Evolutionary conservation across 768 basidiomycete species (phyloP).

Genomic region (Daedalea quercina): DNA sequence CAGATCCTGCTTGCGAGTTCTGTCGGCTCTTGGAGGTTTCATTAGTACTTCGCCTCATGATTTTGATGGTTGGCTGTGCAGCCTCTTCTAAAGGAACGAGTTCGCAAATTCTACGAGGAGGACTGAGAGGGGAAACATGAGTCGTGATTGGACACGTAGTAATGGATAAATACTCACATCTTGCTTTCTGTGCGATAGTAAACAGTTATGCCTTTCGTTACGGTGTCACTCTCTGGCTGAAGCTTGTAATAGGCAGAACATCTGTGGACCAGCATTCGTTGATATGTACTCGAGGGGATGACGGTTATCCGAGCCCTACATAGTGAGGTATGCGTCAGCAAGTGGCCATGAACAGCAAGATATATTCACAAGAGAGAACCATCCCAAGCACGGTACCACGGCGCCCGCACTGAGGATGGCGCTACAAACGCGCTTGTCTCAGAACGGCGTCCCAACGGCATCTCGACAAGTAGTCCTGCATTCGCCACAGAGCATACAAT

Average conservation of each 20-base stretch:
- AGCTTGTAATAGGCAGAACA: slow-evolving; percentile 79
- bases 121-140: slow-evolving; percentile 36
- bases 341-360: too few species aligned
- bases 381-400: too few species aligned
- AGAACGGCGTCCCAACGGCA: too few species aligned
- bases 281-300: slow-evolving; percentile 69
- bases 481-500: too few species aligned
- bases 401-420: too few species aligned
- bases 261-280: slow-evolving; percentile 79
- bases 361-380: too few species aligned
- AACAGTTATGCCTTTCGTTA: slow-evolving; percentile 58
- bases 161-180: slow-evolving; percentile 49
- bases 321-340: background rate
- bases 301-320: slow-evolving; percentile 58
- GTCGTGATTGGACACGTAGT: background rate
- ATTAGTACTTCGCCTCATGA: slow-evolving; percentile 65
- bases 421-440: too few species aligned
- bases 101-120: slow-evolving; percentile 61
- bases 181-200: slow-evolving; percentile 54
- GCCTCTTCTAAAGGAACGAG: slow-evolving; percentile 71
- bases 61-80: slow-evolving; percentile 76
- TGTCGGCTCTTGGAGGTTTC: slow-evolving; percentile 51
- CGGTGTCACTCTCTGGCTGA: slow-evolving; percentile 58
- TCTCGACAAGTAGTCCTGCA: too few species aligned
- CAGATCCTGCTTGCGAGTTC: slow-evolving; percentile 67